Evolutionary conservation across 1,284 basidiomycete species (phyloP), one percentile per base, ranked within the genome.

Genomic region (Tilletia indica): DNA sequence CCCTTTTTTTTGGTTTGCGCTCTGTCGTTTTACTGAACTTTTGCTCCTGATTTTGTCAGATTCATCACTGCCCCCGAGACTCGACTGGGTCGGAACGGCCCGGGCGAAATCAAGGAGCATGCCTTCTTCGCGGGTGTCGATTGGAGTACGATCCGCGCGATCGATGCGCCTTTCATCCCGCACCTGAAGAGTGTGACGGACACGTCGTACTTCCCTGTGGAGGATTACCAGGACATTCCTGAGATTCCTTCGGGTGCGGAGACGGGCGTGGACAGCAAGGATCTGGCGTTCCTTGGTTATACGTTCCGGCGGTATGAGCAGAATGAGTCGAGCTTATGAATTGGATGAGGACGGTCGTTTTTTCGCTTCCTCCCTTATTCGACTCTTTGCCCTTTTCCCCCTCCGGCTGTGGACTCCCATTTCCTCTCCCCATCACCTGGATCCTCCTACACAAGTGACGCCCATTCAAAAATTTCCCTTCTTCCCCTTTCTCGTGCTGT

Each of bases 111-210:
- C 86, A 97, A 96, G 86, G 88, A 89, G 11, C 96, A 99, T 85
- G 90, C 93, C 2, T 98, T 98, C 74, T 98, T 98, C 87, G 93
- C 91, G 78, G 96, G 96, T 48, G 96, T 96, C 31, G 95, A 97
- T 86, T 99, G 95, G 95, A 87, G 88, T 39, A 89, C 90, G 3
- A 91, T 99, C 82, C 90, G 95, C 48, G 89, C 92, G 75, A 97
- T 98, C 75, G 93, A 96, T 78, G 93, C 94, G 36, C 96, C 96
- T 0, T 98, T 97, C 83, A 93, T 98, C 31, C 96, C 96, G 3
- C 92, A 91, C 74, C 87, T 99, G 67, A 91, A 85, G 82, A 83
- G 69, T 42, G 91, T 93, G 82, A 97, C 94, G 31, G 95, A 97
- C 83, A 97, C 94, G 1, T 93, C 91, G 8, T 97, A 97, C 87